These are phyloP conservation scores for Elongisporangium anandrum DNA, from an alignment of 352 stramenopile species.

Conservation along the genomic window DNA sequence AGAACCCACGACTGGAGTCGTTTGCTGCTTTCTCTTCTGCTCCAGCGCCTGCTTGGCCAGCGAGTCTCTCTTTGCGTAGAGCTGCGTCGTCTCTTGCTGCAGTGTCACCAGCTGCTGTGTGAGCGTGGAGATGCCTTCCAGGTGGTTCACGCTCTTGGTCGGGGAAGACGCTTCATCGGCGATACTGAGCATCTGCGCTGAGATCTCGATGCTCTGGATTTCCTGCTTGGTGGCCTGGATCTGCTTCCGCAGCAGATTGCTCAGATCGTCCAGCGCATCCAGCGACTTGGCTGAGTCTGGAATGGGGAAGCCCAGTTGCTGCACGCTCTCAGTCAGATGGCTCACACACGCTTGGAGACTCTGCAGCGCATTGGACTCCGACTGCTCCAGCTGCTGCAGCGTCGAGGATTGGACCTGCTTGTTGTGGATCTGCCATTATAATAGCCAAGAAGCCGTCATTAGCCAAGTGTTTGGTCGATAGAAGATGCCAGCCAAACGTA, in stretches of 20 bases:
- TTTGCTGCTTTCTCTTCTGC: conserved; percentile 1
- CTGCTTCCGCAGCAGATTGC: conserved; percentile 42
- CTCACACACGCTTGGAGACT: conserved; percentile 39
- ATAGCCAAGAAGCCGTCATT: not conserved
- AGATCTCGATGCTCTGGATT: conserved; percentile 67
- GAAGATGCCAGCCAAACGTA: conserved; percentile 2
- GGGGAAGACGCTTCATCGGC: conserved; percentile 22
- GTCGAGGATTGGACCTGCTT: conserved; percentile 23
- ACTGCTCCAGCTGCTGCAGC: conserved; percentile 28
- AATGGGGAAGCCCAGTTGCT: conserved; percentile 45
- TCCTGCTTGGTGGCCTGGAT: conserved; percentile 52
- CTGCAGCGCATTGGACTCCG: conserved; percentile 26
- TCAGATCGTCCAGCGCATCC: conserved; percentile 53
- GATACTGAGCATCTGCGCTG: conserved; percentile 50
- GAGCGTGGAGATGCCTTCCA: conserved; percentile 25
- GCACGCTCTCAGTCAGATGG: conserved; percentile 32
- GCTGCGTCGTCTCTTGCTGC: conserved; percentile 32
- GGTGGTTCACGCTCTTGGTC: conserved; percentile 15
- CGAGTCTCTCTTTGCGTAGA: conserved; percentile 17
- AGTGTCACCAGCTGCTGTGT: conserved; percentile 44
- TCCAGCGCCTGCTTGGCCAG: conserved; percentile 17
- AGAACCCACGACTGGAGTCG: conserved; percentile 2
- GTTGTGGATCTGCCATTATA: conserved; percentile 18
- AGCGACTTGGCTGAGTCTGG: conserved; percentile 31
- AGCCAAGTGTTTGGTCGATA: not conserved